Evolutionary conservation across 75 land plant species (phyloP), one percentile per base, ranked within the genome.

Genomic region (Selaginella moellendorffii): DNA sequence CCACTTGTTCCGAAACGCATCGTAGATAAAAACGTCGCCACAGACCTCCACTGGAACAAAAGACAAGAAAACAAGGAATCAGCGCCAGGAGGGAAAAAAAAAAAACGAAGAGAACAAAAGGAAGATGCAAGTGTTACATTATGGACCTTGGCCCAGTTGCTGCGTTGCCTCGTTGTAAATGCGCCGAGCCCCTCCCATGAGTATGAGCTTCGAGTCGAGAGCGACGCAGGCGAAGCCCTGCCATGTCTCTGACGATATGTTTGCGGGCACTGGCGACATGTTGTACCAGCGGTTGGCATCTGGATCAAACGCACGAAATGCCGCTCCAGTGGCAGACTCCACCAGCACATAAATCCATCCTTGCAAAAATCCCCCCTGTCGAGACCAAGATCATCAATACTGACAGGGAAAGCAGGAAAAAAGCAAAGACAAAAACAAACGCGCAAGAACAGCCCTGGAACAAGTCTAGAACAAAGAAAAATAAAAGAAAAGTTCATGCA

Each of bases 141-240:
- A n/a, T n/a, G n/a, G n/a, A 36, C 46, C 46, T 36, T 36, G 46
- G 46, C 46, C 46, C 5, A 36, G 46, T 36, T 36, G 46, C 14
- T 36, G 46, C 5, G 46, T 36, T 5, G 10, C 14, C 14, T 36
- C 46, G 46, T 36, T 36, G 14, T 36, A 36, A 5, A 36, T 14
- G 14, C 46, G 46, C 5, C 46, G 46, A 5, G 46, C 27, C 8
- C 76, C 72, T 1, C 76, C 76, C 53, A 74, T 74, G 29, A 74
- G 71, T 28, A 74, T 46, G 51, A 74, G 25, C 22, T 64, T 68
- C 24, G 29, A 60, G 12, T 67, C 63, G 12, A 74, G 20, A 19
- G 63, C 71, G 9, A 74, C 76, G 46, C 76, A 68, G 2, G 72
- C 65, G 59, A 74, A 74, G 0, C 76, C 76, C 51, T 74, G 67